phyloP scores from a whole-genome alignment of 2,329 filamentous ascomycete genomes.

The Huntiella abstrusa region DNA sequence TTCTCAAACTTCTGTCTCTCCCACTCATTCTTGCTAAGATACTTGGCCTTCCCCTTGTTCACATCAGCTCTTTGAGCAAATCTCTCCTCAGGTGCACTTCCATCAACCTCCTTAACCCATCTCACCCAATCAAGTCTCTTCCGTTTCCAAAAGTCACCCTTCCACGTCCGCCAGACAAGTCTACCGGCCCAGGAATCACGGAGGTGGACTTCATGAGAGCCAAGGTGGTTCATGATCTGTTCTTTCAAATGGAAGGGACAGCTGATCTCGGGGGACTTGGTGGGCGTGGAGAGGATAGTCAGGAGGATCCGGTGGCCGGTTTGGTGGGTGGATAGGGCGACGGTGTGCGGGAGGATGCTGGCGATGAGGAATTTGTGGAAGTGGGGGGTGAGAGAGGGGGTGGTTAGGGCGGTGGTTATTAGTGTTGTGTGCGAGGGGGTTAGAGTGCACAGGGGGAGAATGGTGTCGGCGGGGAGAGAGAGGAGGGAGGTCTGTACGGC shows the following conservation, averaged over 20 bases:
- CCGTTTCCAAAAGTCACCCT: conserved; percentile 37
- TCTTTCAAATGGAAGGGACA: conserved; percentile 41
- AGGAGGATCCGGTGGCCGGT: conserved; percentile 33
- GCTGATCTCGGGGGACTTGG: conserved; percentile 24
- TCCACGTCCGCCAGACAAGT: conserved; percentile 38
- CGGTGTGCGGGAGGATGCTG: conserved; percentile 25
- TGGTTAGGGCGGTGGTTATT: conserved; percentile 30
- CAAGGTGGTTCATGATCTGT: conserved; percentile 30
- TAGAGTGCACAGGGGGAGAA: conserved; percentile 44
- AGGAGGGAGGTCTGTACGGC: conserved; percentile 58
- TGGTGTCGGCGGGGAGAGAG: conserved; percentile 33
- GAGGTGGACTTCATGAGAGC: conserved; percentile 28
- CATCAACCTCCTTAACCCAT: conserved; percentile 30
- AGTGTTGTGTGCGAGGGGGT: conserved; percentile 31
- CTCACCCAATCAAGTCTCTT: conserved; percentile 34
- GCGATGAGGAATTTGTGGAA: conserved; percentile 38
- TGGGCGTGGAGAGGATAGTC: conserved; percentile 30
- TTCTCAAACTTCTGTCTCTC: conserved; percentile 8
- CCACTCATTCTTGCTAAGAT: conserved; percentile 9
- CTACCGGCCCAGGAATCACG: conserved; percentile 35
- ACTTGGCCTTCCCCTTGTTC: conserved; percentile 6
- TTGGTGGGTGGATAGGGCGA: conserved; percentile 29
- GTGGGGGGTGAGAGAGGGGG: conserved; percentile 27
- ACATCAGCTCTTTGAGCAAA: conserved; percentile 6
- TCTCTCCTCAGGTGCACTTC: conserved; percentile 5